Base-by-base conservation (phyloP, 148 eudicot genomes). In the Euryodendron excelsum region DNA sequence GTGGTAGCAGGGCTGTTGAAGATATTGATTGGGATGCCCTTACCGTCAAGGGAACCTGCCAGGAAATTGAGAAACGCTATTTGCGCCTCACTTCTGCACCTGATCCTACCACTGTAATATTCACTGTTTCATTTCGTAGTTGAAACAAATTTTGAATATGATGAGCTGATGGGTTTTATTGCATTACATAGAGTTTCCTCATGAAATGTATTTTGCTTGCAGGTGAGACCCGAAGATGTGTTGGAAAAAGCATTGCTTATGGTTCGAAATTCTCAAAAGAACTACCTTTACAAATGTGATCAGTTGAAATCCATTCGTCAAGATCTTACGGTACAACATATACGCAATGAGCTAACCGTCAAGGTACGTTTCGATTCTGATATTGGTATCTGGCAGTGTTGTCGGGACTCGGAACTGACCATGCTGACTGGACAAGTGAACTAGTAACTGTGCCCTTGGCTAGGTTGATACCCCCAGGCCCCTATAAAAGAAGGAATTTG, bases 161-260 rank as follows among this genome's bases (percentile, higher is more conserved):
- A n/a, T n/a, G n/a, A n/a, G n/a, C n/a, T n/a, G 31, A 27, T 70
- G 34, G 58, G 37, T 60, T 74, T 76, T 50, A 31, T 71, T 64
- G 50, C 60, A 14, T 74, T 10, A n/a, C 33, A 2, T 31, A 15
- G 14, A 47, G 63, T 39, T 80, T 14, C 20, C 64, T 80, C 34
- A 60, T 5, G 3, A 47, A 75, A 61, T 18, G 30, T 41, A 69
- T 27, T 82, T 76, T 78, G 39, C 71, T 85, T 85, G 84, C 89
- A 95, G 99, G 99, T 95, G 82, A 91, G 99, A 78, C 96, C 98
- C 10, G 98, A 93, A 87, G 97, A 93, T 59, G 98, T 95, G 77
- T 84, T 95, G 50, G 99, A 89, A 76, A 89, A 86, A 80, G 97
- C 99, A 69, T 77, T 95, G 83, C 82, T 66, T 60, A 88, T 91